Conservation (phyloP, 208 protist species). For the Phytomonas sp. region DNA sequence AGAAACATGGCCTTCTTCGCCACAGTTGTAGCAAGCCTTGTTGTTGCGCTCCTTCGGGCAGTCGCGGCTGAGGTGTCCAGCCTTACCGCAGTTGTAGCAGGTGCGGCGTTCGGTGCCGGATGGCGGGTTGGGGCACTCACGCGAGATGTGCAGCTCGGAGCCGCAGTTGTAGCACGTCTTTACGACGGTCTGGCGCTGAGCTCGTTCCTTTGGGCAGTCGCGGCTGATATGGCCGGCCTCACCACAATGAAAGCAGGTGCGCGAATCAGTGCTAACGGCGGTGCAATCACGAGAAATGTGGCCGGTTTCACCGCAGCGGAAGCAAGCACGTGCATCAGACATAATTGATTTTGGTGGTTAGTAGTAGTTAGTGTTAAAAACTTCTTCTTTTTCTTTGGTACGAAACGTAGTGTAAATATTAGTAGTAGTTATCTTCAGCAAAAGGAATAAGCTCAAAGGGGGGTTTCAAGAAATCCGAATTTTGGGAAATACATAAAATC, state of each 20-base stretch:
- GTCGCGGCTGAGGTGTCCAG: slow-evolving; percentile 56
- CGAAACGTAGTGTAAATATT: slow-evolving; percentile 7
- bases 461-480: background rate
- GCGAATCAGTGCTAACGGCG: slow-evolving; percentile 28
- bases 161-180: slow-evolving; percentile 40
- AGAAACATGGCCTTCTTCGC: slow-evolving; percentile 58
- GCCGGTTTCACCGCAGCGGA: slow-evolving; percentile 51
- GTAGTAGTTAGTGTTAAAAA: slow-evolving; percentile 4
- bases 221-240: slow-evolving; percentile 54
- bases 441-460: background rate
- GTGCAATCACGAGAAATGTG: slow-evolving; percentile 57
- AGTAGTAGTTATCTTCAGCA: background rate
- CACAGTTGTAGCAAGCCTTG: slow-evolving; percentile 66
- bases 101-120: slow-evolving; percentile 24
- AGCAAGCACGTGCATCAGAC: slow-evolving; percentile 44
- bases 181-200: slow-evolving; percentile 18
- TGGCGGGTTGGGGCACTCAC: slow-evolving; percentile 49
- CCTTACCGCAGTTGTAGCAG: slow-evolving; percentile 52
- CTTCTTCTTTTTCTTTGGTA: slow-evolving; percentile 7
- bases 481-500: slow-evolving; percentile 7
- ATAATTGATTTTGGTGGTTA: slow-evolving; percentile 9
- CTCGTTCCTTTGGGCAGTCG: slow-evolving; percentile 44
- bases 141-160: slow-evolving; percentile 42
- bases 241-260: slow-evolving; percentile 64
- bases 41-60: slow-evolving; percentile 38